Conservation (phyloP, 1,284 basidiomycete species). For the Papiliotrema terrestris region DNA sequence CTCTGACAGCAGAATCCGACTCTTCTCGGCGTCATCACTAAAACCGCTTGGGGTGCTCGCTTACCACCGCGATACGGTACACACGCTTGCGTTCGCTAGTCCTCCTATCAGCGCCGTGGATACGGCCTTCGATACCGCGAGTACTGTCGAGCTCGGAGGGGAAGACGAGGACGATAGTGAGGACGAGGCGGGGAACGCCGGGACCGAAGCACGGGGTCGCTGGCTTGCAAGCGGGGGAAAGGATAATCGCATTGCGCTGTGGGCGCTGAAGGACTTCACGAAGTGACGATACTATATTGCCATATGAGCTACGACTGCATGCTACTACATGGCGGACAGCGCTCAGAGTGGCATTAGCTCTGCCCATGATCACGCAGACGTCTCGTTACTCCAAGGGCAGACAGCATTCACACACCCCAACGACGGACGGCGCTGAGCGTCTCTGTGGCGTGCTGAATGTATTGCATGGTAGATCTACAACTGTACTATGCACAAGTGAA, state of each 20-base stretch:
- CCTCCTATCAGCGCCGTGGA: constrained; percentile 6
- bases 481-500: too few species aligned
- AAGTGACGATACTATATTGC: too few species aligned
- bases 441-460: too few species aligned
- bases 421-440: too few species aligned
- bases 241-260: constrained; percentile 70
- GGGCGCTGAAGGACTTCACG: constrained; percentile 67
- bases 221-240: constrained; percentile 73
- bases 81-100: constrained; percentile 65
- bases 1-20: constrained; percentile 58
- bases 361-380: neutral
- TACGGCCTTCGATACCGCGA: neutral
- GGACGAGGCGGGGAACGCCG: constrained; percentile 57
- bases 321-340: too few species aligned
- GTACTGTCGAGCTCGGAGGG: constrained; percentile 13
- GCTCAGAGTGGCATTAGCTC: too few species aligned
- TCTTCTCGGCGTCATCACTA: constrained; percentile 70
- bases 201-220: constrained; percentile 50
- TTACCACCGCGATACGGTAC: constrained; percentile 72
- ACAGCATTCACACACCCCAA: neutral
- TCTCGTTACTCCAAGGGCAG: too few species aligned
- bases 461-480: too few species aligned
- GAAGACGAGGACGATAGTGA: constrained; percentile 34
- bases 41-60: constrained; percentile 73
- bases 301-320: too few species aligned